Conservation (phyloP, 2,329 filamentous ascomycete species). For the Trichoderma endophyticum region DNA sequence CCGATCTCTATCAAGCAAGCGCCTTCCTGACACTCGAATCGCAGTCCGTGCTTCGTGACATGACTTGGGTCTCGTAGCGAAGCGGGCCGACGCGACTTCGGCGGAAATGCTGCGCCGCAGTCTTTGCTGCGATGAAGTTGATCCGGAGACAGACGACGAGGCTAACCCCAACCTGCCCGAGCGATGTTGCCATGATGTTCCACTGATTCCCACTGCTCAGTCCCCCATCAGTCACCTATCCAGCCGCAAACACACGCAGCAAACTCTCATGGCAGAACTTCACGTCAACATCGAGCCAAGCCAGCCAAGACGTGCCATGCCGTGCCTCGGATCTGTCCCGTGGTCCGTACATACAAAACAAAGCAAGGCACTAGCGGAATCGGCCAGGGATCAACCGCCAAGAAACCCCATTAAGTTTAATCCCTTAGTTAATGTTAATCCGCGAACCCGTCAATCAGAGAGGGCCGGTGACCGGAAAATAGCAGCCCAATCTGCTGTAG, state of each 20-base stretch:
- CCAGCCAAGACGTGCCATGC: background rate
- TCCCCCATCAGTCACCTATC: background rate
- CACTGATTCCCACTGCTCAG: background rate
- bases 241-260: background rate
- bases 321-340: background rate
- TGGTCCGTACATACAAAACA: background rate
- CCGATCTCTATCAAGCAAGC: slow-evolving; percentile 6
- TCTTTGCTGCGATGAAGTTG: background rate
- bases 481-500: background rate
- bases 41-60: background rate
- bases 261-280: background rate
- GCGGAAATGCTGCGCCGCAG: background rate
- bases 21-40: background rate
- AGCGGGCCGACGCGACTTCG: background rate
- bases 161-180: background rate
- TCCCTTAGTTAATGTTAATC: slow-evolving; percentile 6
- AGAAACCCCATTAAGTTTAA: background rate
- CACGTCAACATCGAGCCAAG: background rate
- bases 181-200: background rate
- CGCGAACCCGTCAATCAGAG: slow-evolving; percentile 4
- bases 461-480: background rate
- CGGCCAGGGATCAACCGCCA: background rate
- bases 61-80: background rate
- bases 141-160: background rate
- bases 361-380: background rate